A percentile compares a stretch with the other conserved stretches of the same genome.
These are phyloP conservation scores for Sophora flavescens DNA, from an alignment of 306 rosid genomes.

Conservation along the genomic window DNA sequence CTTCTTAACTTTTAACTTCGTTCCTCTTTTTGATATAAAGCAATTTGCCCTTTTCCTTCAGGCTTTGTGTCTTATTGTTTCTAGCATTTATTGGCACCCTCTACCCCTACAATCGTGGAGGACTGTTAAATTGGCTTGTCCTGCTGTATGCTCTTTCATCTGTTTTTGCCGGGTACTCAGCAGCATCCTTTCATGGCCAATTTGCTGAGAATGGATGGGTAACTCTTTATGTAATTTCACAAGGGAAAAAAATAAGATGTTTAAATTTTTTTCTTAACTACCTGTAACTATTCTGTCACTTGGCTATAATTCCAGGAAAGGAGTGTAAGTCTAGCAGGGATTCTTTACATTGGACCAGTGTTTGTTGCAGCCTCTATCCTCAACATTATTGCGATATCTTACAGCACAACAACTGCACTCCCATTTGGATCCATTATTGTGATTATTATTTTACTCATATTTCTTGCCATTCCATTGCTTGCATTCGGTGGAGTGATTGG, in stretches of 20 bases:
- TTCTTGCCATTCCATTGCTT: slow-evolving; percentile 76
- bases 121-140: slow-evolving; percentile 66
- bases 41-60: slow-evolving; percentile 45
- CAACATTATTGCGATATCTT: slow-evolving; percentile 71
- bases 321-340: slow-evolving; percentile 71
- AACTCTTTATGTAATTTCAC: slow-evolving; percentile 38
- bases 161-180: slow-evolving; percentile 74
- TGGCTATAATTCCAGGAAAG: slow-evolving; percentile 64
- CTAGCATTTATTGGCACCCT: slow-evolving; percentile 73
- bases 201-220: slow-evolving; percentile 85
- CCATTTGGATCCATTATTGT: slow-evolving; percentile 80
- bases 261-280: slow-evolving; percentile 4
- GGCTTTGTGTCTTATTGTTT: slow-evolving; percentile 69
- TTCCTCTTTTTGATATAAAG: slow-evolving; percentile 31
- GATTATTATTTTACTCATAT: slow-evolving; percentile 61
- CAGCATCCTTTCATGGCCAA: slow-evolving; percentile 78
- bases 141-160: slow-evolving; percentile 66
- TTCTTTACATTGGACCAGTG: slow-evolving; percentile 79
- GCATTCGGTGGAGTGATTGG: slow-evolving; percentile 88
- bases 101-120: slow-evolving; percentile 87
- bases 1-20: slow-evolving; percentile 17
- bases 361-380: slow-evolving; percentile 64
- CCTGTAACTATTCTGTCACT: slow-evolving; percentile 34
- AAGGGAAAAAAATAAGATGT: slow-evolving; percentile 13
- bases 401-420: slow-evolving; percentile 69